Evolutionary conservation across 1,284 basidiomycete genomes (phyloP), one percentile per base, ranked within the genome.

Genomic region (Puccinia novopanici): DNA sequence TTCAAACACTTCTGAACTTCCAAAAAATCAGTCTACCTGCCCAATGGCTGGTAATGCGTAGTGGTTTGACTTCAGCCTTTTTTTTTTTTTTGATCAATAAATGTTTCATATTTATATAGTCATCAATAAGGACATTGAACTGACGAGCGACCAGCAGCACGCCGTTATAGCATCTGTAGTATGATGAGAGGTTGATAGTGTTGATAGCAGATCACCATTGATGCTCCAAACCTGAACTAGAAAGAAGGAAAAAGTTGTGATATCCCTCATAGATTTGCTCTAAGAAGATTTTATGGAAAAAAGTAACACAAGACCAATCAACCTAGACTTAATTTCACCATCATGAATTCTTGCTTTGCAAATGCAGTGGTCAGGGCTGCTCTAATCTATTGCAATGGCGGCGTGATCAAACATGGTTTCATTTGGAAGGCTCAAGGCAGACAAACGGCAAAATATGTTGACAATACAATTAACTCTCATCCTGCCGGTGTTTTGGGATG

Each of bases 121-220:
- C 61, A 42, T 22, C 37, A 45, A 67, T 48, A 40, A 34, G 57
- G 37, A 45, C n/a, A 24, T 13, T 17, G 30, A 12, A 74, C 94
- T 92, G 37, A 92, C 89, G 84, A 93, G 92, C 82, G 92, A 90
- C 86, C 94, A 94, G 0, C 91, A 89, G 57, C 94, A 84, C 0
- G 91, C 90, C 0, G 90, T 91, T 68, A 92, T 89, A 1, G 87
- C 87, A 52, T 86, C 84, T 50, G 82, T 80, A 78, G 83, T 75
- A 24, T 82, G 82, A 42, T 83, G 81, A 30, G 83, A 83, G 9
- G 93, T 88, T 83, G 92, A 90, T 34, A 94, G 84, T 19, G 87
- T 88, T 0, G 89, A 90, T 81, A 94, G 91, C 0, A 89, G 89
- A 34, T 91, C 88, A 0, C 89, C 93, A 83, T 95, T 95, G 87